Base-by-base conservation (phyloP, 2,329 filamentous ascomycete species). In the Aspergillus vadensis region DNA sequence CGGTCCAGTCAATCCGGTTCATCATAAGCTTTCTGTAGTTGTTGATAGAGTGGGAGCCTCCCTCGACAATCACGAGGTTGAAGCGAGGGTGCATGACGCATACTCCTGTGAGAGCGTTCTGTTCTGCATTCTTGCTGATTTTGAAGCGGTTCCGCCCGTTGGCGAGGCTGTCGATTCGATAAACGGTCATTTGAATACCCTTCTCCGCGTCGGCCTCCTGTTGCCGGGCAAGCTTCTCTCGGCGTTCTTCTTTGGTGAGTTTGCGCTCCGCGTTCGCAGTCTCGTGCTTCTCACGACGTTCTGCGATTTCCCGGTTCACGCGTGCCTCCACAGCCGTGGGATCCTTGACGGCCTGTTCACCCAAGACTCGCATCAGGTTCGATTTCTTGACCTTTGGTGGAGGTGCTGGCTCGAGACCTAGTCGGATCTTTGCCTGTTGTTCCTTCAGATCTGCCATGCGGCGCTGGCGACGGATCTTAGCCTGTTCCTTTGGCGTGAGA, bases 321-420 rank as follows among this genome's bases (percentile, higher is more conserved):
- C 92, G 88, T 54, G 92, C 92, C 79, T 99, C 95, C 49, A 99
- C 95, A 4, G 95, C 95, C 0, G 96, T 99, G 6, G 95, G 95
- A 77, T 99, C 95, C 73, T 97, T 96, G 67, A 99, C 94, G 17
- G 89, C 89, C 77, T 92, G 89, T 73, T 97, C 92, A 64, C 95
- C 95, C 58, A 97, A 83, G 30, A 99, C 95, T 60, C 93, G 89
- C 95, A 99, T 99, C 73, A 99, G 85, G 76, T 99, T 99, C 60
- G 90, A 91, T 77, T 96, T 96, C 80, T 97, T 98, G 68, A 99
- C 92, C 78, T 98, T 99, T 10, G 95, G 94, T 25, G 93, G 90
- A 27, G 93, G 92, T 19, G 94, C 91, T 3, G 93, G 92, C 62
- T 94, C 89, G 14, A 99, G 83, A 19, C 95, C 95, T 10, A 99